These are phyloP conservation scores for Nitzschia putrida DNA, from an alignment of 108 stramenopile genomes.

Conservation along the genomic window DNA sequence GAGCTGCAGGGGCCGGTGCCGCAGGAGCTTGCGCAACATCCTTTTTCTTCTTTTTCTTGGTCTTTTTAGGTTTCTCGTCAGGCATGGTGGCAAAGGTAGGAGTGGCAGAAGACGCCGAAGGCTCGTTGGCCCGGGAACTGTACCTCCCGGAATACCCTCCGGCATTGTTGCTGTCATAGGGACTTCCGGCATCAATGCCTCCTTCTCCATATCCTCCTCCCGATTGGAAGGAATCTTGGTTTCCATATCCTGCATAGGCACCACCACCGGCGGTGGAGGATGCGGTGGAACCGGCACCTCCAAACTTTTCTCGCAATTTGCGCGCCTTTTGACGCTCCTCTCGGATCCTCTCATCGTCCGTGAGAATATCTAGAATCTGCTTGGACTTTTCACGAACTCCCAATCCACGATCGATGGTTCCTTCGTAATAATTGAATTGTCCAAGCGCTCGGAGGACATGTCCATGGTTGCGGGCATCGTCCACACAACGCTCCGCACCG, in stretches of 20 bases:
- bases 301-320: constrained; percentile 83
- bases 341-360: constrained; percentile 90
- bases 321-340: constrained; percentile 90
- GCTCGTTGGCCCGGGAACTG: constrained; percentile 29
- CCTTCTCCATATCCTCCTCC: constrained; percentile 73
- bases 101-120: constrained; percentile 22
- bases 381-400: constrained; percentile 94
- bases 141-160: constrained; percentile 33
- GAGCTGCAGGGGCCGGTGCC: constrained; percentile 33
- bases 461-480: constrained; percentile 91
- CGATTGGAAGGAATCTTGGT: constrained; percentile 54
- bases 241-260: constrained; percentile 62
- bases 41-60: constrained; percentile 82
- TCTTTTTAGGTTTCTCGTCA: constrained; percentile 60
- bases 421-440: constrained; percentile 97
- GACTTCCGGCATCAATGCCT: constrained; percentile 59
- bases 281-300: constrained; percentile 42
- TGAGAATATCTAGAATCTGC: constrained; percentile 87
- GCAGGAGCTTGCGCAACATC: constrained; percentile 34
- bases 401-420: constrained; percentile 83
- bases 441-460: constrained; percentile 72
- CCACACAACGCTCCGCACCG: constrained; percentile 93
- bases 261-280: constrained; percentile 44
- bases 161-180: constrained; percentile 41
- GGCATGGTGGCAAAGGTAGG: constrained; percentile 74